These are phyloP conservation scores for Cruciata laevipes DNA, from an alignment of 257 asterid species.

Conservation along the genomic window DNA sequence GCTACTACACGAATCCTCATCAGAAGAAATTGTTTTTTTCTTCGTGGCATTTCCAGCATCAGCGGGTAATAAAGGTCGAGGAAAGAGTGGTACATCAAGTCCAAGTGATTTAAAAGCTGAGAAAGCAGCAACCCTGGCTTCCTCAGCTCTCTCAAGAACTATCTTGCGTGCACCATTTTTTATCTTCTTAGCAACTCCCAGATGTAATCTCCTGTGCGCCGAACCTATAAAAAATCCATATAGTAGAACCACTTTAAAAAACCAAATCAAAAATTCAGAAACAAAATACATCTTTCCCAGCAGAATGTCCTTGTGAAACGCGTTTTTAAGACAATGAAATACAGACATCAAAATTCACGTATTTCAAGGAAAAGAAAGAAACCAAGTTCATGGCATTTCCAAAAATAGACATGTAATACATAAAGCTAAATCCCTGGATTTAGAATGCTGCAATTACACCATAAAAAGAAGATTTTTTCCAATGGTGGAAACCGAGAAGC, in stretches of 20 bases:
- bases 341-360: not conserved
- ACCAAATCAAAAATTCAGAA: not conserved
- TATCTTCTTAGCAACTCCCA: constrained; percentile 88
- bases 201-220: constrained; percentile 61
- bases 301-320: not conserved
- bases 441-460: not conserved
- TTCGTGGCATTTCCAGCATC: constrained; percentile 34
- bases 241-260: constrained; percentile 19
- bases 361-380: not conserved
- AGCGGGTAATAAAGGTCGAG: constrained; percentile 43
- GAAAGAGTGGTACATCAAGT: constrained; percentile 54
- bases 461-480: not conserved
- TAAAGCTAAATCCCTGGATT: not conserved
- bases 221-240: constrained; percentile 35
- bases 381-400: not conserved
- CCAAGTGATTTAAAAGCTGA: constrained; percentile 93
- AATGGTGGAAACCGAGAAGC: not conserved
- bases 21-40: constrained; percentile 46
- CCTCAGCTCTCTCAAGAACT: constrained; percentile 97
- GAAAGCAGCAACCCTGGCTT: constrained; percentile 91
- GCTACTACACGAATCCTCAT: constrained; percentile 65
- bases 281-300: not conserved
- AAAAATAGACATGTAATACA: not conserved
- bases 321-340: not conserved
- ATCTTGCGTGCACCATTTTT: constrained; percentile 90